phyloP scores from a whole-genome alignment of 306 rosid genomes.

The Trifolium dubium region DNA sequence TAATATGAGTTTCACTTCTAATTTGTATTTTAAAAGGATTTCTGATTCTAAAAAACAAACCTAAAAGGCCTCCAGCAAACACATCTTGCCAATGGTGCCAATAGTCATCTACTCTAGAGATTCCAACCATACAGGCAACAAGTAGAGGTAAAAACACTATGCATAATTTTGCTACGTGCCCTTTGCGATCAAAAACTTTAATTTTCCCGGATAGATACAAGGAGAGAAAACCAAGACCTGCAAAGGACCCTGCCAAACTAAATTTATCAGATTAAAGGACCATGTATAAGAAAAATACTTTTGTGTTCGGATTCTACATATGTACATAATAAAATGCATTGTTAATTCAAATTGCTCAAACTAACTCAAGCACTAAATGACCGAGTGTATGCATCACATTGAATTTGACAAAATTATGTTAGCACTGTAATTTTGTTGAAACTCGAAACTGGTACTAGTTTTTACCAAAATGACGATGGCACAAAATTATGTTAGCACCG shows the following conservation, averaged over 20 bases:
- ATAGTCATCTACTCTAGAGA: slow-evolving; percentile 88
- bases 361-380: background rate
- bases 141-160: slow-evolving; percentile 78
- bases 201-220: slow-evolving; percentile 83
- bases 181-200: slow-evolving; percentile 74
- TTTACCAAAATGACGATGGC: background rate
- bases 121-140: slow-evolving; percentile 70
- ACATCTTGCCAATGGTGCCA: slow-evolving; percentile 99
- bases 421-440: background rate
- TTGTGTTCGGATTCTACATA: background rate
- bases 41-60: slow-evolving; percentile 43
- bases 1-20: slow-evolving; percentile 18
- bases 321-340: background rate
- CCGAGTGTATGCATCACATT: background rate
- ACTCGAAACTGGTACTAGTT: background rate
- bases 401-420: background rate
- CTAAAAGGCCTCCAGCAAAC: slow-evolving; percentile 78
- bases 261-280: slow-evolving; percentile 35
- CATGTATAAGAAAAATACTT: background rate
- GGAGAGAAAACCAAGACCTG: slow-evolving; percentile 85
- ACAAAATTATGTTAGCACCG: too few species aligned
- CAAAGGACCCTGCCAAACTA: slow-evolving; percentile 78
- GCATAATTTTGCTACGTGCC: slow-evolving; percentile 87
- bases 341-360: background rate
- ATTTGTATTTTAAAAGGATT: background rate